Conservation (phyloP, 2,329 filamentous ascomycete genomes). For the Xylaria sp. region DNA sequence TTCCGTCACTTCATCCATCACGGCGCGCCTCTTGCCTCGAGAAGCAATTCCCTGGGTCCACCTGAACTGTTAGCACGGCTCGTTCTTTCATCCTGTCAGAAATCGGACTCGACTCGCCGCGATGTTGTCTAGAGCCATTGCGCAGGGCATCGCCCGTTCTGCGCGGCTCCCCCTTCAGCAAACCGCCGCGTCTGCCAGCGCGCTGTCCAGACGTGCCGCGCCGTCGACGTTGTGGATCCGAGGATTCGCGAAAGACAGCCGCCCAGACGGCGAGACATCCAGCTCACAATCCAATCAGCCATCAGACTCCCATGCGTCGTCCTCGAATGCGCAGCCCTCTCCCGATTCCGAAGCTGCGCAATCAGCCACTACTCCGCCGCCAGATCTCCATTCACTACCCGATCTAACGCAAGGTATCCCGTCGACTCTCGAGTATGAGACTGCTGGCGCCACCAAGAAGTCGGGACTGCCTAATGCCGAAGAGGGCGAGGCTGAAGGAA, state of each 20-base stretch:
- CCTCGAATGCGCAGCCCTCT: slow-evolving; percentile 14
- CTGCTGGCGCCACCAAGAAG: slow-evolving; percentile 42
- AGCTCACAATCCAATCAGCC: slow-evolving; percentile 3
- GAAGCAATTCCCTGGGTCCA: not conserved
- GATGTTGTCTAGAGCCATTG: slow-evolving; percentile 38
- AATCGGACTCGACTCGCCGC: slow-evolving; percentile 17
- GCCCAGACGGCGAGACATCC: slow-evolving; percentile 20
- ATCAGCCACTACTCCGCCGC: slow-evolving; percentile 37
- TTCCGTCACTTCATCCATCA: slow-evolving; percentile 4
- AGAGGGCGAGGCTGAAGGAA: slow-evolving; percentile 36
- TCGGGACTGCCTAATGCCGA: slow-evolving; percentile 32
- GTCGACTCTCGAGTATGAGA: slow-evolving; percentile 79
- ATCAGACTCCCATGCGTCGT: not conserved
- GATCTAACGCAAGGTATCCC: slow-evolving; percentile 94
- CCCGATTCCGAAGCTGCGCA: slow-evolving; percentile 10
- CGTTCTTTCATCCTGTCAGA: not conserved
- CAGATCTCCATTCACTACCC: slow-evolving; percentile 61
- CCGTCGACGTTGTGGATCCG: slow-evolving; percentile 38
- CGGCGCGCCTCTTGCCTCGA: not conserved
- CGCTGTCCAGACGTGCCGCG: slow-evolving; percentile 30
- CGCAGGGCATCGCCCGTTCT: slow-evolving; percentile 36
- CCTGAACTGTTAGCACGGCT: not conserved
- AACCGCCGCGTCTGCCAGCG: slow-evolving; percentile 22
- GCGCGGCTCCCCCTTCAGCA: slow-evolving; percentile 32
- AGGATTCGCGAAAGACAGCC: slow-evolving; percentile 40